Base-by-base conservation (phyloP, 2,329 filamentous ascomycete species). In the Capronia coronata region DNA sequence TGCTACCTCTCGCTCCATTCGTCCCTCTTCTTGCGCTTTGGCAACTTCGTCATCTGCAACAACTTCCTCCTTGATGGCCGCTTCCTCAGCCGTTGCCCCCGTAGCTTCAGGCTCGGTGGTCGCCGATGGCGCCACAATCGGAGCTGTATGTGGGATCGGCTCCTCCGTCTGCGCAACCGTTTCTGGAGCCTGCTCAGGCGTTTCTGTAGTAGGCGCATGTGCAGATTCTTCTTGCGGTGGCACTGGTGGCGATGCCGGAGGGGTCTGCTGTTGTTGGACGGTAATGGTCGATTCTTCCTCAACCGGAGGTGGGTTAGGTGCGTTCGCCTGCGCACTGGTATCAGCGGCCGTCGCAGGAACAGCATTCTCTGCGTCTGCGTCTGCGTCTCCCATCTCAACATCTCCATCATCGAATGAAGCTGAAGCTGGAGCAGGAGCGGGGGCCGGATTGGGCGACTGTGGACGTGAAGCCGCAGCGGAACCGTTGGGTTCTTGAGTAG, bases 321-420 rank as follows among this genome's bases (percentile, higher is more conserved):
- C 54, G 48, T 68, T 67, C 4, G 61, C 49, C 37, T 60, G 62
- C 13, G 65, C 59, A 2, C 62, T 59, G 18, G 65, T 65, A 23
- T 68, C 65, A 9, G 68, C 65, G 21, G 64, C 66, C 16, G 58
- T 64, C 18, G 7, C 34, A 18, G 34, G 14, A 37, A 19, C 18
- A 8, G 5, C 34, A 37, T 13, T 13, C 2, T 62, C 60, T 19
- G 65, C 65, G 23, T 67, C 65, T 10, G 68, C 65, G 18, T 64
- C 67, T 18, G 58, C 65, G 46, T 74, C 71, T 18, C 65, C 64
- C 66, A 71, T 71, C 43, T 66, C 67, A 11, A 62, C 52, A 21
- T 63, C 63, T 19, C 48, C 51, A 43, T 59, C 46, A 18, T 38
- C 41, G 14, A 18, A 5, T 8, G 4, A 6, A 18, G 34, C 34